Base-by-base conservation (phyloP, 192 early-diverging fungal species). In the Powellomyces hirtus region DNA sequence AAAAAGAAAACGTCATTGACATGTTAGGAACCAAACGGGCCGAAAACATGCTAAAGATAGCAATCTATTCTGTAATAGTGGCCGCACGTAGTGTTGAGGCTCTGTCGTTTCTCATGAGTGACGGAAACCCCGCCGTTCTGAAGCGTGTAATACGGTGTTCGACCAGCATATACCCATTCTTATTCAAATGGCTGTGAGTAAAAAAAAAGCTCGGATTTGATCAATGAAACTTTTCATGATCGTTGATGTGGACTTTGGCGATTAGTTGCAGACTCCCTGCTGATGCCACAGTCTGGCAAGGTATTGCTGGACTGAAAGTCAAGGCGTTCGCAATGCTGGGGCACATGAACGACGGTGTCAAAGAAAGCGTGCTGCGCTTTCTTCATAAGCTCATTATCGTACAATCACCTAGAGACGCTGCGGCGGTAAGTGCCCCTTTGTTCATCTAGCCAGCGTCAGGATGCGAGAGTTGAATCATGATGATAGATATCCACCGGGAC, bases 131-230 rank as follows among this genome's bases (percentile, higher is more conserved):
- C 16, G 50, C 45, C 5, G 59, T 75, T 18, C 13, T 64, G 29
- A 70, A 75, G 33, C 33, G 74, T 36, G 31, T 63, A 5, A 66
- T 75, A 10, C 66, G 62, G 42, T 64, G 62, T 42, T 20, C 36
- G 36, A 65, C 74, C 13, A 57, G 55, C 36, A 60, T 64, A 27
- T 75, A 70, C 45, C 74, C 74, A 1, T 26, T 65, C 44, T 8
- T 70, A 4, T 75, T 75, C 64, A 69, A 69, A 24, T 64, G 62
- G 63, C 30, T 75, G 74, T 75, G 52, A 70, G 74, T 70, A 16
- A 27, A 37, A n/a, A 31, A 18, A 3, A 24, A 24, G 24, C 7
- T 13, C 4, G 10, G 24, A 22, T 60, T 10, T 0, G 22, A 18
- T 22, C 18, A 27, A 0, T 5, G 8, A 14, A 40, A 50, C 14